Percentiles rank a stretch among this genome's conserved stretches.
Conservation (phyloP, 345 rosid species). For the Brassica juncea region DNA sequence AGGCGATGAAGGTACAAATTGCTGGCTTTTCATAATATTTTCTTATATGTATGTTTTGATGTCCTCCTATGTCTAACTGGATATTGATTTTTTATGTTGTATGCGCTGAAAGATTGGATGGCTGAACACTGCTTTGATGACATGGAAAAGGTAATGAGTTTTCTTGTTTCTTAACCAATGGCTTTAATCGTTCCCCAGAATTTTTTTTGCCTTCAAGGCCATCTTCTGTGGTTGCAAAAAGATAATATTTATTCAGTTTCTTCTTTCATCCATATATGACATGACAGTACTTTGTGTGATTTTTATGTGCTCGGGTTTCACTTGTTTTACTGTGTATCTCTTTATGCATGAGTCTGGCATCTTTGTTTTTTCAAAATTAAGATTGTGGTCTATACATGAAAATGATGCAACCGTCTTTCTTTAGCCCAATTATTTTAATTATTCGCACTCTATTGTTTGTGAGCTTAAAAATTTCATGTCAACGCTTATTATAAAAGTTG, state of each 20-base stretch:
- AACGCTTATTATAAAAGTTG: background rate
- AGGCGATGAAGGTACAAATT: conserved; percentile 45
- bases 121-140: conserved; percentile 40
- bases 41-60: conserved; percentile 20
- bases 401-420: background rate
- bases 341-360: no score
- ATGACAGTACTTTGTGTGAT: background rate
- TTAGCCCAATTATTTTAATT: background rate
- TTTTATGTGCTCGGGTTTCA: background rate
- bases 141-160: conserved; percentile 50
- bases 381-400: background rate
- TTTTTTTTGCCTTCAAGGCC: background rate
- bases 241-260: background rate
- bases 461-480: conserved; percentile 1
- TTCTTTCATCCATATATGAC: background rate
- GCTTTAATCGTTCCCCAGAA: background rate
- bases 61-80: conserved; percentile 34
- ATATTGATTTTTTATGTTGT: conserved; percentile 15
- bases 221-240: background rate
- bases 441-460: background rate
- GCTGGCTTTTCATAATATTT: conserved; percentile 13
- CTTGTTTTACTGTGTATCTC: no score
- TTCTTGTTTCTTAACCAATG: conserved; percentile 16
- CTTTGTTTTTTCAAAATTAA: background rate
- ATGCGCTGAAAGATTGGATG: conserved; percentile 38